These are phyloP conservation scores for Catharanthus roseus DNA, from an alignment of 257 asterid species.

Conservation along the genomic window DNA sequence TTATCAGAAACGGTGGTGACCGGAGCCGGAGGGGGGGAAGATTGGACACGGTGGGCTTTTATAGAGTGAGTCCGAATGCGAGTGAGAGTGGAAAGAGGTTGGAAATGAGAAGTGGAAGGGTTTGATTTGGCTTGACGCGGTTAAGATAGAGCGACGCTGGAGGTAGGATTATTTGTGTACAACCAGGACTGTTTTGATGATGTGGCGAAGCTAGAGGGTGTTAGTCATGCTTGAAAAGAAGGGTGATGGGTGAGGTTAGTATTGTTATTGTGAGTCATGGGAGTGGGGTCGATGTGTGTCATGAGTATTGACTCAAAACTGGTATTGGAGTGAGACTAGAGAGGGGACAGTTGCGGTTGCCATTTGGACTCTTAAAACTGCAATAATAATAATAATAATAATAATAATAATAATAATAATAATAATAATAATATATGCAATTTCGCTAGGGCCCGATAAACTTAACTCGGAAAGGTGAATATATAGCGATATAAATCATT, in stretches of 20 bases:
- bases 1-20: too few relatives aligned
- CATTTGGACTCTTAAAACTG: background rate
- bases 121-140: conserved; percentile 2
- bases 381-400: too few relatives aligned
- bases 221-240: background rate
- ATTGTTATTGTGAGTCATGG: background rate
- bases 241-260: background rate
- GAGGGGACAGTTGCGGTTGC: background rate
- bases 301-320: conserved; percentile 8
- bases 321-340: background rate
- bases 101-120: too few relatives aligned
- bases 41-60: background rate
- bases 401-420: too few relatives aligned
- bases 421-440: background rate
- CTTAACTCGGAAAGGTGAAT: too few relatives aligned
- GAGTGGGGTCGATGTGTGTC: background rate
- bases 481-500: too few relatives aligned
- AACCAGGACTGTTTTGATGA: background rate
- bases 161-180: background rate
- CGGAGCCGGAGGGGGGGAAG: background rate
- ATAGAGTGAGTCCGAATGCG: conserved; percentile 1
- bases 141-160: background rate
- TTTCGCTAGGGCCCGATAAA: too few relatives aligned
- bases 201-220: background rate
- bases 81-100: background rate